Evolutionary conservation across 306 rosid genomes (phyloP), one percentile per base, ranked within the genome.

Genomic region (Arachis stenosperma): DNA sequence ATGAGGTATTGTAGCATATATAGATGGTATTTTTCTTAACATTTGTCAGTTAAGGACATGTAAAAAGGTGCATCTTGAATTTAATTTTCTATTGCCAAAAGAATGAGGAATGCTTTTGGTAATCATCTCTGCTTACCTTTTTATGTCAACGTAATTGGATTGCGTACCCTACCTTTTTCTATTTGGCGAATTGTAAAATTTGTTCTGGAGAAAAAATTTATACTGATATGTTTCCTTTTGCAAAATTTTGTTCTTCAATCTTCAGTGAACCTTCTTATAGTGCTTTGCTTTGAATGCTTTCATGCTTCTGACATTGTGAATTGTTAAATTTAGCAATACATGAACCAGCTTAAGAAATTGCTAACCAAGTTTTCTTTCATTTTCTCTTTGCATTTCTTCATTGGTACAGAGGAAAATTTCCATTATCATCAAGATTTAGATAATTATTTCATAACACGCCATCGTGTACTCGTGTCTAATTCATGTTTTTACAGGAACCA

Each of bases 401-500:
- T 5, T 44, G 42, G 43, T 15, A 43, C 7, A 40, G 50, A 54
- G 64, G 50, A 71, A 67, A 57, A 41, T 7, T 66, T 61, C 52
- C 67, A 67, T 50, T 50, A 17, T 61, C 11, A 71, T 52, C 53
- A n/a, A 41, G 53, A 67, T 68, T 40, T 13, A 39, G 59, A 44
- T 74, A 17, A 63, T 29, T 11, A 62, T 43, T 54, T 78, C 41
- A 44, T 41, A 17, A 27, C 37, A 2, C 4, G 4, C 37, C 37
- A 27, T 77, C 14, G 17, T 73, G 44, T 64, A 59, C 41, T 70
- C 62, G 5, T 74, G 74, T 68, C 50, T 62, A 59, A 22, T 72
- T 47, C 61, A 50, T 55, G 17, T 76, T 77, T 57, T 83, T 81
- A 50, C 96, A 93, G 97, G 96, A 81, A 67, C 71, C 86, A 17